These are phyloP conservation scores for Venturia nashicola DNA, from an alignment of 2,329 filamentous ascomycete species.

Conservation along the genomic window DNA sequence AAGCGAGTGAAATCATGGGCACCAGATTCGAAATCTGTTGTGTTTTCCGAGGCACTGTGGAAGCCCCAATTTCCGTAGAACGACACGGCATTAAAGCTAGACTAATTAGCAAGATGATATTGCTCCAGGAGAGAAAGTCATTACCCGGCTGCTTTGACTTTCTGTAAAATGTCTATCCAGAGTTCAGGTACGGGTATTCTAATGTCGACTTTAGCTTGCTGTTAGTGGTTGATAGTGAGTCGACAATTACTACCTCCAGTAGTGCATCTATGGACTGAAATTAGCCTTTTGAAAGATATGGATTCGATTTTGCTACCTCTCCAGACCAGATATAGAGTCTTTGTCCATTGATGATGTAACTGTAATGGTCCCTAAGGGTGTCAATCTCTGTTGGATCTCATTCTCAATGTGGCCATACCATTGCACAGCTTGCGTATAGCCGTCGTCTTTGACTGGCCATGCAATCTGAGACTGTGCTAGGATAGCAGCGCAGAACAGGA, in stretches of 20 bases:
- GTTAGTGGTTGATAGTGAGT: not conserved
- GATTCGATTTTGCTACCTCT: constrained; percentile 36
- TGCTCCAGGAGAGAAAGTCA: constrained; percentile 37
- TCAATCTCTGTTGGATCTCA: not conserved
- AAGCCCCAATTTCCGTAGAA: constrained; percentile 14
- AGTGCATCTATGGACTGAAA: not conserved
- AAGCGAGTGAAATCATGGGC: constrained; percentile 13
- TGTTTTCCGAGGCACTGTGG: constrained; percentile 9
- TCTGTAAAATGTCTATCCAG: constrained; percentile 14
- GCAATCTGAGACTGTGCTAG: not conserved
- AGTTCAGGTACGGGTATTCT: constrained; percentile 12
- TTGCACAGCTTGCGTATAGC: not conserved
- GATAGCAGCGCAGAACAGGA: not conserved
- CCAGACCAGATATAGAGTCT: constrained; percentile 40
- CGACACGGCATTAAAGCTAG: constrained; percentile 11
- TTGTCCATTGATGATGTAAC: constrained; percentile 39
- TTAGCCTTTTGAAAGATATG: constrained; percentile 22
- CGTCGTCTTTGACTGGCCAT: not conserved
- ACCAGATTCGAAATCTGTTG: constrained; percentile 11
- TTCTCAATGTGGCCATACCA: not conserved
- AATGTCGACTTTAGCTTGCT: constrained; percentile 29
- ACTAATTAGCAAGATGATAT: constrained; percentile 32
- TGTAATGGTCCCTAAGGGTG: constrained; percentile 35
- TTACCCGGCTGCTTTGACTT: constrained; percentile 13
- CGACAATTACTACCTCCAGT: not conserved